Evolutionary conservation across 1,284 basidiomycete genomes (phyloP), one percentile per base, ranked within the genome.

Genomic region (Cystobasidium slooffiae): DNA sequence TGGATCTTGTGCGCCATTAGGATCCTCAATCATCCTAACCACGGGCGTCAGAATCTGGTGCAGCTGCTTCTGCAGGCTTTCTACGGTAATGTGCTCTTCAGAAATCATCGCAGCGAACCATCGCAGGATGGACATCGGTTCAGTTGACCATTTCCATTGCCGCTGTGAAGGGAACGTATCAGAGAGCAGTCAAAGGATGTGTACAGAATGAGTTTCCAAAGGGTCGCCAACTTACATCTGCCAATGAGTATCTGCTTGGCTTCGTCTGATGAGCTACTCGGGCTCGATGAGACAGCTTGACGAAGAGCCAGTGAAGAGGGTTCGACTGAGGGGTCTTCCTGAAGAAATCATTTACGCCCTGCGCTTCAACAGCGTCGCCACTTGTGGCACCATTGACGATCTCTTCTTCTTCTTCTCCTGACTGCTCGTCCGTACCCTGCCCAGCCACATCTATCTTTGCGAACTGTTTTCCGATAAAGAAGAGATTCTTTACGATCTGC

Each of bases 401-500:
- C 8, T 75, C 79, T 9, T 76, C 81, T 8, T 75, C 78, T 31
- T 75, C 80, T 6, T 75, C 75, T 7, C 76, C 79, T 1, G 77
- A 78, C 12, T 77, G 78, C 46, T 78, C 77, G 37, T 58, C 41
- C 16, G 37, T 31, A 6, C 44, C 53, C 7, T 9, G 39, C 68
- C 66, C 24, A 44, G 68, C 5, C 77, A 74, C 3, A 9, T 39
- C 14, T 8, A 49, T 16, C 14, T 20, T 41, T 14, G 59, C 87
- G 83, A 94, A 95, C 82, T 89, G 89, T 83, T 93, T 94, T 41
- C 91, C 92, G 43, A 97, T 85, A 80, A 91, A 97, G 80, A 97
- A 94, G 16, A 99, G 83, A 78, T 98, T 94, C 85, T 97, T 98
- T 80, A 97, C 93, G 16, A 94, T 85, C 83, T 98, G 93, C 76